Evolutionary conservation across 2,329 filamentous ascomycete species (phyloP).

Genomic region (Ascomycota sp.): DNA sequence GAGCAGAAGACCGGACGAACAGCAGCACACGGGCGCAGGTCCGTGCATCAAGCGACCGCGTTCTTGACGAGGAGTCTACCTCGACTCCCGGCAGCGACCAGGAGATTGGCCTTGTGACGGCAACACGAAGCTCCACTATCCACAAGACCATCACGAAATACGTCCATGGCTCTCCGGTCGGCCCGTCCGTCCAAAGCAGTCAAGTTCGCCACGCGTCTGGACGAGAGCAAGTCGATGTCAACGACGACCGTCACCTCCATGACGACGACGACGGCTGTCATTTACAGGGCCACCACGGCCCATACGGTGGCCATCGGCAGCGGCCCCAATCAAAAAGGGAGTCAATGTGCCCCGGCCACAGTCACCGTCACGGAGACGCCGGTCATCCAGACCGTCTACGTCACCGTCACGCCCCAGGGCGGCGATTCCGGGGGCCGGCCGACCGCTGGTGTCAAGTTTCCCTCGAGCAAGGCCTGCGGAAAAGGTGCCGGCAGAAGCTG

Average conservation of each 20-base stretch:
- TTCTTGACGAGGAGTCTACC: not conserved
- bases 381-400: conserved; percentile 15
- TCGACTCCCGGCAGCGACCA: not conserved
- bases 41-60: not conserved
- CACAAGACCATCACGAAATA: conserved; percentile 1
- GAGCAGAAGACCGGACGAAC: no score
- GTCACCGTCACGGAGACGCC: conserved; percentile 14
- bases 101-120: conserved; percentile 34
- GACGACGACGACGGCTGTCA: conserved; percentile 15
- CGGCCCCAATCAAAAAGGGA: not conserved
- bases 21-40: not conserved
- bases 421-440: conserved; percentile 6
- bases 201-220: conserved; percentile 1
- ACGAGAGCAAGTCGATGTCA: conserved; percentile 7
- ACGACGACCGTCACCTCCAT: conserved; percentile 12
- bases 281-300: conserved; percentile 3
- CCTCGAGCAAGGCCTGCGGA: conserved; percentile 2
- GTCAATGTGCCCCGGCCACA: conserved; percentile 2
- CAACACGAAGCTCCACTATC: not conserved
- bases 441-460: conserved; percentile 5
- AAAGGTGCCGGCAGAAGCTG: conserved; percentile 4
- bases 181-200: conserved; percentile 4
- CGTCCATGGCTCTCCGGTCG: conserved; percentile 12
- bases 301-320: conserved; percentile 1
- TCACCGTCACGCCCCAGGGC: conserved; percentile 10